phyloP scores from a whole-genome alignment of 345 rosid genomes.

The Citrus medica region DNA sequence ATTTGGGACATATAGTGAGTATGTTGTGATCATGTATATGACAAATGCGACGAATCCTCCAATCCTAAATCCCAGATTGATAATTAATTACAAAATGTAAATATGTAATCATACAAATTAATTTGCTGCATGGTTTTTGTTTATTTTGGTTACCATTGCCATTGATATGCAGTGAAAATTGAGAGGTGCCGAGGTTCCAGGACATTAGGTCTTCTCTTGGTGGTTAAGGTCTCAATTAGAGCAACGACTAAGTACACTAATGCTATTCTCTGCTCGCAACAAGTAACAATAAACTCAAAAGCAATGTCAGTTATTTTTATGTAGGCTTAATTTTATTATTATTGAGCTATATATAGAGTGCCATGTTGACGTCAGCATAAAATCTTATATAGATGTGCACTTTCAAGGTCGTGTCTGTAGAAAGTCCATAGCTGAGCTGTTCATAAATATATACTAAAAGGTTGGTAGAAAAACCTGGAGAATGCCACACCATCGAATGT shows the following conservation, averaged over 20 bases:
- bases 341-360: too few relatives aligned
- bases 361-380: too few relatives aligned
- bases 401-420: too few relatives aligned
- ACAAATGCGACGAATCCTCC: conserved; percentile 51
- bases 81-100: background rate
- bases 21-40: conserved; percentile 51
- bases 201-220: conserved; percentile 43
- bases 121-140: background rate
- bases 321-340: too few relatives aligned
- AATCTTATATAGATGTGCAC: too few relatives aligned
- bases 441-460: background rate
- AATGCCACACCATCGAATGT: conserved; percentile 63
- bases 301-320: too few relatives aligned
- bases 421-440: too few relatives aligned
- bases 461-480: conserved; percentile 44
- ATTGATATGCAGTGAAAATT: conserved; percentile 50
- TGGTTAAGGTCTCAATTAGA: conserved; percentile 47
- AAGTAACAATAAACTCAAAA: too few relatives aligned
- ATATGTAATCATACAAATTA: background rate
- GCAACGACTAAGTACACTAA: conserved; percentile 58
- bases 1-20: conserved; percentile 52
- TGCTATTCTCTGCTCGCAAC: conserved; percentile 53
- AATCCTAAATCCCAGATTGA: conserved; percentile 32
- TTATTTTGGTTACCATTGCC: conserved; percentile 50
- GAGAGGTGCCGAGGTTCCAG: conserved; percentile 38